Base-by-base conservation (phyloP, 208 protist species). In the Chromosphaera perkinsii region DNA sequence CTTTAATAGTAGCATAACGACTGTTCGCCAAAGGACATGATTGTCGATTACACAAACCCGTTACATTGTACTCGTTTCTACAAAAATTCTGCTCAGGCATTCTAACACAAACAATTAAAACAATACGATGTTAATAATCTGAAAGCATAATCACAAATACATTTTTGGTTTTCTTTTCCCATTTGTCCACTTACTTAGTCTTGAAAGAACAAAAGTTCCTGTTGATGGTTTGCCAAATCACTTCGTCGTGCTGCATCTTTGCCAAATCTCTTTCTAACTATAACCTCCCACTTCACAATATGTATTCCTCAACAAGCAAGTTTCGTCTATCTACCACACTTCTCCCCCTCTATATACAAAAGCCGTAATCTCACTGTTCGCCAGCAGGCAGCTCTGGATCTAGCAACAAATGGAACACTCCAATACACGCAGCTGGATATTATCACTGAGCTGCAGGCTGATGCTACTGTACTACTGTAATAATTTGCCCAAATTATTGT, bases 11-110 rank as follows among this genome's bases (percentile, higher is more conserved):
- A 45, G 94, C 93, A 76, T 99, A 98, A 69, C 93, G 91, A 22
- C 85, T 90, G 82, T 98, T 99, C 56, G 95, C 94, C 2, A 99
- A 85, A 14, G 95, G 95, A 77, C 97, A 99, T 20, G 92, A 88
- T 48, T 84, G 87, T 26, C 89, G 81, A 67, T 92, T 90, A 82
- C 97, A 99, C 22, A 97, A 76, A 77, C 96, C 96, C 22, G 92
- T 98, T 24, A 98, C 83, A 81, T 98, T 98, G 83, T 97, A 95
- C 60, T 91, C 83, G 78, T 99, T 96, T 36, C 92, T 85, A 79
- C 97, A 99, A 68, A 99, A 98, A 37, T 87, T 94, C 17, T 94
- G 69, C 32, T 67, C 83, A 35, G 71, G n/a, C 56, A 17, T 82
- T 83, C 63, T 73, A 80, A 20, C 48, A 64, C 54, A 66, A 14